A percentile compares a stretch with the other conserved stretches of the same genome.
These are phyloP conservation scores for Pelargonium australe DNA, from an alignment of 441 rosid species.

Conservation along the genomic window DNA sequence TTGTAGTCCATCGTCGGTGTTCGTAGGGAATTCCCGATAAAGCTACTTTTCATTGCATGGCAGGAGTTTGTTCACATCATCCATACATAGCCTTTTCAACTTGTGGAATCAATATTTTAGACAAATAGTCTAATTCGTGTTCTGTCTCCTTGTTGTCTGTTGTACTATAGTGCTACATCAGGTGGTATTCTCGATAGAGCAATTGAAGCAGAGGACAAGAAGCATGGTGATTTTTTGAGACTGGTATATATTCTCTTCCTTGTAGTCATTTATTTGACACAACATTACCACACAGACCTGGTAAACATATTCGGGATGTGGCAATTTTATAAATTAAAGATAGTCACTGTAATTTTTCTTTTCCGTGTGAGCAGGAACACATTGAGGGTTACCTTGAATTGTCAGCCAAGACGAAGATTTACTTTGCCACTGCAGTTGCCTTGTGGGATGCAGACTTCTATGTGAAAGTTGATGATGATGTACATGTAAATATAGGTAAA, in stretches of 20 bases:
- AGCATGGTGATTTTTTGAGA: conserved; percentile 82
- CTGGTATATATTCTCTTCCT: conserved; percentile 40
- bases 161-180: conserved; percentile 54
- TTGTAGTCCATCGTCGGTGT: too few relatives aligned
- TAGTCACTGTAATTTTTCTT: neutral
- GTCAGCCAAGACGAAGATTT: conserved; percentile 79
- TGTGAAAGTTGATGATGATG: conserved; percentile 88
- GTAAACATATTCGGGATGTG: too few relatives aligned
- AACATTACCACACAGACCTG: too few relatives aligned
- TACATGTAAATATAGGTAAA: conserved; percentile 87
- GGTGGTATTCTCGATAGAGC: conserved; percentile 95
- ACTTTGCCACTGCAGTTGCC: conserved; percentile 71
- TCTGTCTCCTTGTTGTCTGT: conserved; percentile 1
- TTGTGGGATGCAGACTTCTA: conserved; percentile 90
- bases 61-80: too few relatives aligned
- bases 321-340: too few relatives aligned
- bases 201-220: conserved; percentile 77
- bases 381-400: conserved; percentile 90
- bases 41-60: too few relatives aligned
- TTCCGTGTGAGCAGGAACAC: conserved; percentile 53
- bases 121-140: conserved; percentile 11
- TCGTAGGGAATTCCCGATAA: too few relatives aligned
- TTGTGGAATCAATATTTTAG: too few relatives aligned
- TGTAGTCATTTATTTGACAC: too few relatives aligned
- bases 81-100: too few relatives aligned